Evolutionary conservation across 176 grass and related monocot species (phyloP), one percentile per base, ranked within the genome.

Genomic region (Avena eriantha): DNA sequence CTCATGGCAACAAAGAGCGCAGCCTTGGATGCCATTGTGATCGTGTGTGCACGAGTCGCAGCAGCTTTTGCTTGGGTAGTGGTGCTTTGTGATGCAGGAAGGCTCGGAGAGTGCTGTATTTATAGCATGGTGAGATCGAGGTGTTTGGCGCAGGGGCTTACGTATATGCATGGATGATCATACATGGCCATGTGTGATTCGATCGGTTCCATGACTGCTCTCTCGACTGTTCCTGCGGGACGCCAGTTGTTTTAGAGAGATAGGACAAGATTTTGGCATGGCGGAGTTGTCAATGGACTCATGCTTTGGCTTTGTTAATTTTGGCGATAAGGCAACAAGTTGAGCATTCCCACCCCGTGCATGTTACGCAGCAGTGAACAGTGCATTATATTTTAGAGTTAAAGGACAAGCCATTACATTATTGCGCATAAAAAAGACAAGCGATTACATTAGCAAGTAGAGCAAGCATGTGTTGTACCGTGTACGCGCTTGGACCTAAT

Each of bases 11-110:
- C 29, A 65, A 84, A 71, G 19, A 78, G 41, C 4, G 65, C 81
- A 10, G n/a, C 8, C 21, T 73, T 88, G 64, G 47, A 35, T 36
- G 65, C 65, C 65, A 68, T 68, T 33, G 15, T 68, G 65, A 35
- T 35, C 17, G 65, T 68, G 65, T 31, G 29, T 9, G 7, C 16
- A 10, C 31, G 26, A 34, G 31, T 26, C 3, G 59, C 31, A 35
- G 3, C 29, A 66, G 5, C 7, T 43, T 58, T 69, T 51, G 50
- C 3, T 53, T 53, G 50, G 4, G 50, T 17, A 53, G 50, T 53
- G 14, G 50, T 53, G 50, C 19, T 78, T 43, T 65, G 83, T 56
- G 70, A 76, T 68, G 65, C 31, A 68, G 16, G 64, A 67, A 26
- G 17, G 29, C 14, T 34, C 1, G 29, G 29, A 29, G 29, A 35